These are phyloP conservation scores for Xylaria nigripes DNA, from an alignment of 495 filamentous ascomycete genomes.

Conservation along the genomic window DNA sequence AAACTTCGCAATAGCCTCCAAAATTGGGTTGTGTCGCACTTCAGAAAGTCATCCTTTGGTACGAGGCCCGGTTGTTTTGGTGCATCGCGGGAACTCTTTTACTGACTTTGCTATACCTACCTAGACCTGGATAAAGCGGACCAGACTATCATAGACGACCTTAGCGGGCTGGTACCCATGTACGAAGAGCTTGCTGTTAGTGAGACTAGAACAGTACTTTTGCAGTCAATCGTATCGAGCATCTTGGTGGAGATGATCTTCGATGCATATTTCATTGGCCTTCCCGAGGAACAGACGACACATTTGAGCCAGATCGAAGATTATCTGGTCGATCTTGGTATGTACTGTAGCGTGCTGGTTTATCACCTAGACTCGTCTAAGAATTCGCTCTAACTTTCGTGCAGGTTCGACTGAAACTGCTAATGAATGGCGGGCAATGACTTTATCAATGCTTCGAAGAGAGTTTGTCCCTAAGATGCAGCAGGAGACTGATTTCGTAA, in stretches of 20 bases:
- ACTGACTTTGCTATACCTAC: slow-evolving; percentile 14
- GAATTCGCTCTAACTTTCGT: slow-evolving; percentile 9
- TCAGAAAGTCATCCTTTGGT: slow-evolving; percentile 45
- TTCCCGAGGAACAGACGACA: slow-evolving; percentile 34
- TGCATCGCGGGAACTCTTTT: background rate
- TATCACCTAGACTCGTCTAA: background rate
- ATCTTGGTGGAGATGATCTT: slow-evolving; percentile 46
- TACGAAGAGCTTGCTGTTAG: slow-evolving; percentile 37
- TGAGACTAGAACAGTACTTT: slow-evolving; percentile 42
- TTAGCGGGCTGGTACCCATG: slow-evolving; percentile 41
- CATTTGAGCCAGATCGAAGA: slow-evolving; percentile 38
- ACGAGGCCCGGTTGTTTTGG: slow-evolving; percentile 10
- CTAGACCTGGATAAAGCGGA: slow-evolving; percentile 35
- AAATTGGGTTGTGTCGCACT: slow-evolving; percentile 50
- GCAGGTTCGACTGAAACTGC: slow-evolving; percentile 38
- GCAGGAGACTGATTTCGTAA: slow-evolving; percentile 28
- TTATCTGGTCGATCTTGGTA: slow-evolving; percentile 39
- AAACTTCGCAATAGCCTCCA: slow-evolving; percentile 48
- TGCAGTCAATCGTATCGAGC: slow-evolving; percentile 45
- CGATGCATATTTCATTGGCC: slow-evolving; percentile 44
- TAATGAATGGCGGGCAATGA: slow-evolving; percentile 49
- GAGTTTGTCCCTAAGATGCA: slow-evolving; percentile 37
- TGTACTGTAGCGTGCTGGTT: slow-evolving; percentile 6
- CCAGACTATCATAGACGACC: slow-evolving; percentile 29
- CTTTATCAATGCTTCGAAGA: slow-evolving; percentile 42